Conservation (phyloP, 176 grass and related monocot species). For the Avena insularis region DNA sequence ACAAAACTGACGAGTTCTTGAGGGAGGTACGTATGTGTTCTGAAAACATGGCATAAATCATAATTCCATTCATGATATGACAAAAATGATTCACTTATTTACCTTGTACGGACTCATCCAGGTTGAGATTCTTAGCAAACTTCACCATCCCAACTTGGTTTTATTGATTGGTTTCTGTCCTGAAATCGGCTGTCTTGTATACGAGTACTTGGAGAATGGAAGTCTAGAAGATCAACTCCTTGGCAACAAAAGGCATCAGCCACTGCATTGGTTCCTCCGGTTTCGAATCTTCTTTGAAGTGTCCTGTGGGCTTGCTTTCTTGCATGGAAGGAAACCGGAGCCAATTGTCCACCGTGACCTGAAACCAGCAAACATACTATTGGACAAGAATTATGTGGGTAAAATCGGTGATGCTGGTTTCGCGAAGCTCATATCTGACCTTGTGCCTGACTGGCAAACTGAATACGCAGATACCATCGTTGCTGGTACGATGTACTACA, state of each 20-base stretch:
- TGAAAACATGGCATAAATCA: background rate
- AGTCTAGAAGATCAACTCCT: slow-evolving; percentile 82
- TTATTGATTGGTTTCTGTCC: slow-evolving; percentile 79
- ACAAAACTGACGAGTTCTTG: slow-evolving; percentile 77
- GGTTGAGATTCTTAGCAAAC: slow-evolving; percentile 91
- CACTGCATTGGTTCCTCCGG: slow-evolving; percentile 77
- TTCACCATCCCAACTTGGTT: slow-evolving; percentile 83
- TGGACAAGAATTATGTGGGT: slow-evolving; percentile 58
- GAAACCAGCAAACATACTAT: slow-evolving; percentile 82
- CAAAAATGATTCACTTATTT: background rate
- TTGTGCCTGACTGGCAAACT: slow-evolving; percentile 76
- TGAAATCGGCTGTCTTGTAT: slow-evolving; percentile 74
- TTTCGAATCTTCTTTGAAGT: slow-evolving; percentile 82
- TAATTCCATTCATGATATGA: background rate
- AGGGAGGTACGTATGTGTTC: slow-evolving; percentile 65
- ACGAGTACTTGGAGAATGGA: slow-evolving; percentile 85
- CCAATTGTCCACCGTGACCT: slow-evolving; percentile 89
- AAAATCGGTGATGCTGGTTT: slow-evolving; percentile 95
- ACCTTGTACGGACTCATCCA: slow-evolving; percentile 14
- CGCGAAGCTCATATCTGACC: slow-evolving; percentile 73
- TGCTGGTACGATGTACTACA: slow-evolving; percentile 84
- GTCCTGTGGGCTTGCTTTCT: slow-evolving; percentile 72
- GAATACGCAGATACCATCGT: slow-evolving; percentile 87
- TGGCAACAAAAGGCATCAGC: slow-evolving; percentile 34
- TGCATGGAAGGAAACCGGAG: slow-evolving; percentile 76